Conservation (phyloP, 1,139 yeast genomes). For the Debaryomyces sp. region DNA sequence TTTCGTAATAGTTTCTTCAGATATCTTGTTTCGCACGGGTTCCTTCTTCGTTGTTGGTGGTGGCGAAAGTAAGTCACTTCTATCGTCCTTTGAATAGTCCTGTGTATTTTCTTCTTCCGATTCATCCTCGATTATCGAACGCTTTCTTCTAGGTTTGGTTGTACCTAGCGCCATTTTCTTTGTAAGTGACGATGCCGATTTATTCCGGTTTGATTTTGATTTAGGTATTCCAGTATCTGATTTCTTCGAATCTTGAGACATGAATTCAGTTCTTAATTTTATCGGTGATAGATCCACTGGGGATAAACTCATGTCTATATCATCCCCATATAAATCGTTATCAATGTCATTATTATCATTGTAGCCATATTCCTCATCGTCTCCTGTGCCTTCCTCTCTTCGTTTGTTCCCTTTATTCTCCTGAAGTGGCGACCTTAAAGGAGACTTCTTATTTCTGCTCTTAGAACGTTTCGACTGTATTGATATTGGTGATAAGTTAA, state of each 20-base stretch:
- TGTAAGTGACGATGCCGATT: conserved; percentile 29
- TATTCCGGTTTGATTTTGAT: not conserved
- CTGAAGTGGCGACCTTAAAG: conserved; percentile 37
- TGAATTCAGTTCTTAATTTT: conserved; percentile 5
- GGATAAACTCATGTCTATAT: conserved; percentile 18
- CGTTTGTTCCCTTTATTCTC: conserved; percentile 17
- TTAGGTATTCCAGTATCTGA: conserved; percentile 3
- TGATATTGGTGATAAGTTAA: conserved; percentile 34
- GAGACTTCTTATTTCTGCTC: conserved; percentile 30
- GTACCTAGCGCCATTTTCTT: conserved; percentile 47
- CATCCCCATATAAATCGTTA: conserved; percentile 13
- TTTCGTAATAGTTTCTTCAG: conserved; percentile 14
- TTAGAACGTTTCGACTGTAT: conserved; percentile 20
- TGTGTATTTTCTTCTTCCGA: conserved; percentile 15
- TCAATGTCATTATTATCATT: conserved; percentile 12
- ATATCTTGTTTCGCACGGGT: not conserved
- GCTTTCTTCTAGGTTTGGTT: conserved; percentile 17
- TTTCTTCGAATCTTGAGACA: conserved; percentile 1
- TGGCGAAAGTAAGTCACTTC: conserved; percentile 21
- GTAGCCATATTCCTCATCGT: conserved; percentile 12
- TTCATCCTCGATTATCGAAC: conserved; percentile 14
- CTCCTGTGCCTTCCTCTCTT: conserved; percentile 10
- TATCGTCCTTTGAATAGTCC: conserved; percentile 14
- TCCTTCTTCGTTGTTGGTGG: conserved; percentile 20
- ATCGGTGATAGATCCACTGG: conserved; percentile 17